Percentiles rank a stretch among this genome's conserved stretches.
These are phyloP conservation scores for Apiospora saccharicola DNA, from an alignment of 2,329 filamentous ascomycete species.

Conservation along the genomic window DNA sequence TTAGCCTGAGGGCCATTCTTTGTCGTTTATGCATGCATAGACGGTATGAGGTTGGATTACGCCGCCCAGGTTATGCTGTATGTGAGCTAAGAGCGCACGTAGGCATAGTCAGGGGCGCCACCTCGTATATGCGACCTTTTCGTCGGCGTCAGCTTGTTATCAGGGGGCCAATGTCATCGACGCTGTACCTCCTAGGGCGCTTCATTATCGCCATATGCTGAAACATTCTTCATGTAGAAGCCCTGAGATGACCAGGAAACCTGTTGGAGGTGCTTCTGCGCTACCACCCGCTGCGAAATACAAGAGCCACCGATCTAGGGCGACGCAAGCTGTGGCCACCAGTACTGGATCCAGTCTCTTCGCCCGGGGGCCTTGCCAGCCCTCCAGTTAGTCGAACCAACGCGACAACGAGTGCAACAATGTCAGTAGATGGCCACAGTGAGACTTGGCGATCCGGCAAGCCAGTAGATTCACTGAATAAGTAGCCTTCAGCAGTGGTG, in stretches of 20 bases:
- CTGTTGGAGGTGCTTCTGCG: too few species aligned
- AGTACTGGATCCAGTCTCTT: neutral
- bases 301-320: neutral
- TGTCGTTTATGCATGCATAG: neutral
- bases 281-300: neutral
- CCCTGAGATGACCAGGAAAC: too few species aligned
- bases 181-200: too few species aligned
- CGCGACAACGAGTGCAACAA: constrained; percentile 1
- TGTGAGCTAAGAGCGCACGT: neutral
- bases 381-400: too few species aligned
- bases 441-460: constrained; percentile 5
- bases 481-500: neutral
- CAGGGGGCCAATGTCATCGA: too few species aligned
- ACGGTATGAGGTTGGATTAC: neutral
- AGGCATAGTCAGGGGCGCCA: too few species aligned
- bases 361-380: constrained; percentile 1
- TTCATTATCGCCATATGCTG: too few species aligned
- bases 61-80: neutral
- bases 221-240: too few species aligned
- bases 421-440: neutral
- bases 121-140: too few species aligned
- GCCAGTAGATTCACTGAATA: neutral
- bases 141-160: too few species aligned
- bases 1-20: neutral
- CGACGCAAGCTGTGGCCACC: neutral